Percentiles rank a stretch among this genome's conserved stretches.
Evolutionary conservation across 495 filamentous ascomycete genomes (phyloP).

Genomic region (Aspergillus biplanus): DNA sequence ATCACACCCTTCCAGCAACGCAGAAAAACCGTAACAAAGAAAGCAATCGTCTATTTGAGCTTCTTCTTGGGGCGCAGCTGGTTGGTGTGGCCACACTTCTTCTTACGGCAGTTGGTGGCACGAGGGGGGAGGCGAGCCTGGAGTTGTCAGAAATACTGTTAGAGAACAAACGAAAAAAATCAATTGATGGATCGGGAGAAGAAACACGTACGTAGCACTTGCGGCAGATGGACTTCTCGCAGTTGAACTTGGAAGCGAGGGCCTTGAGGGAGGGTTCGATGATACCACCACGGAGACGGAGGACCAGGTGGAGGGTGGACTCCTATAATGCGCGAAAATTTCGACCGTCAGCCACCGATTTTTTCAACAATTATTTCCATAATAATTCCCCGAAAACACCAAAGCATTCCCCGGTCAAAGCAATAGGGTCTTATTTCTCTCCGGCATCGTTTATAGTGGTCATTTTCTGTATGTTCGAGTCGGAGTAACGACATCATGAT

Average conservation of each 20-base stretch:
- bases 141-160: conserved; percentile 5
- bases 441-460: no score
- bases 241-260: conserved; percentile 98
- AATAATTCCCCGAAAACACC: no score
- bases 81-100: conserved; percentile 99
- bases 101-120: conserved; percentile 99
- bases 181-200: neutral
- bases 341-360: conserved; percentile 32
- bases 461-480: no score
- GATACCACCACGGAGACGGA: conserved; percentile 98
- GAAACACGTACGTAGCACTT: conserved; percentile 88
- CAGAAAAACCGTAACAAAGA: conserved; percentile 52
- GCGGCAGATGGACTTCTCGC: conserved; percentile 99
- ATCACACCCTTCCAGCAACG: conserved; percentile 41
- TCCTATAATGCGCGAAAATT: conserved; percentile 60
- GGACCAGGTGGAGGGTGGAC: conserved; percentile 98
- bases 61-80: conserved; percentile 99
- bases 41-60: conserved; percentile 80
- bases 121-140: conserved; percentile 94
- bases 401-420: no score
- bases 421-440: no score
- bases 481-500: no score
- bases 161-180: neutral
- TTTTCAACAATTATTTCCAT: neutral
- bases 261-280: conserved; percentile 99